Evolutionary conservation across 179 eudicot species (phyloP).

Genomic region (Patellifolia procumbens): DNA sequence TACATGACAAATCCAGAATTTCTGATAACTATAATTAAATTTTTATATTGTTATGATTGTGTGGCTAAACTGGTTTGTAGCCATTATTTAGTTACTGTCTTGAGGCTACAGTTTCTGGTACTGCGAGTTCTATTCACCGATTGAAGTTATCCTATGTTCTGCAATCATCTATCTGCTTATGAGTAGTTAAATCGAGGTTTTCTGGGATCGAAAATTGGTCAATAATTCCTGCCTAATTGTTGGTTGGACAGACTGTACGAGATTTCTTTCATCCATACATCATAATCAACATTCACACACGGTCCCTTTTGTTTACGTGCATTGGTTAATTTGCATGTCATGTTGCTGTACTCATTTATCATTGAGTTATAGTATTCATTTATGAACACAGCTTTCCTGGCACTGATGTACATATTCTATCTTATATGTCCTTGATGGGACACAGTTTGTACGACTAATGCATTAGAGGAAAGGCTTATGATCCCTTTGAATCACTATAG

Average conservation of each 20-base stretch:
- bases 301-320: slow-evolving; percentile 18
- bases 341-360: slow-evolving; percentile 8
- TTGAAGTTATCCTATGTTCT: neutral
- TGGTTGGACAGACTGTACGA: neutral
- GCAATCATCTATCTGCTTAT: neutral
- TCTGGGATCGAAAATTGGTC: neutral
- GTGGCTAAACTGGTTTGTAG: neutral
- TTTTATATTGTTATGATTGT: too few relatives aligned
- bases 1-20: neutral
- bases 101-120: neutral
- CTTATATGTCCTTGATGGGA: slow-evolving; percentile 1
- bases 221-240: neutral
- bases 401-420: slow-evolving; percentile 14
- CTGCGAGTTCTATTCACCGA: neutral
- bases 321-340: neutral
- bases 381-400: neutral
- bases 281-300: slow-evolving; percentile 2
- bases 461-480: neutral
- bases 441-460: neutral
- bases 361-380: slow-evolving; percentile 14
- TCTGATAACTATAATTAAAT: too few relatives aligned
- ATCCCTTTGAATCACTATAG: slow-evolving; percentile 4
- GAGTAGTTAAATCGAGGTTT: slow-evolving; percentile 6
- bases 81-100: neutral
- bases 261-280: neutral